Evolutionary conservation across 495 filamentous ascomycete genomes (phyloP).

Genomic region (Tuber melanosporum): DNA sequence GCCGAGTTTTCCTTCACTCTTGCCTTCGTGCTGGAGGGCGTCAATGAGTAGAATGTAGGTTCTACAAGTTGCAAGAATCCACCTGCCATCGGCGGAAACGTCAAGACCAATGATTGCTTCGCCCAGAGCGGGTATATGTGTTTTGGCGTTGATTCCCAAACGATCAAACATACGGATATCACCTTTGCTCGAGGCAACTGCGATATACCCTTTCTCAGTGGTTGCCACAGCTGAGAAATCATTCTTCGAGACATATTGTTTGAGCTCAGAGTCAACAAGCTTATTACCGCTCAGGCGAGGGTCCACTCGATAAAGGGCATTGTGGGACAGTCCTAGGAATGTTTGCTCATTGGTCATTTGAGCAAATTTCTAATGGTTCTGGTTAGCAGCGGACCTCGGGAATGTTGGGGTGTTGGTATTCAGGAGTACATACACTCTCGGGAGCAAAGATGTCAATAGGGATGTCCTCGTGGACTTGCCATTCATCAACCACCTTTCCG

Average conservation of each 20-base stretch:
- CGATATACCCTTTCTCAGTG: slow-evolving; percentile 91
- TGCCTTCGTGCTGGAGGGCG: slow-evolving; percentile 80
- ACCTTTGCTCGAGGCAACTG: slow-evolving; percentile 93
- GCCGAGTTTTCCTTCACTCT: slow-evolving; percentile 94
- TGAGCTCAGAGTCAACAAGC: slow-evolving; percentile 83
- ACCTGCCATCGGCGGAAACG: slow-evolving; percentile 87
- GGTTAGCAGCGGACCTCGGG: background rate
- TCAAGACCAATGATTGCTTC: slow-evolving; percentile 93
- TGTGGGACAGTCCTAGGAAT: slow-evolving; percentile 84
- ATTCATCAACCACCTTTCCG: slow-evolving; percentile 98
- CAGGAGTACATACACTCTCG: slow-evolving; percentile 57
- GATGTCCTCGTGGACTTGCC: slow-evolving; percentile 98
- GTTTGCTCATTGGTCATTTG: slow-evolving; percentile 95
- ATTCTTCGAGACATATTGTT: slow-evolving; percentile 94
- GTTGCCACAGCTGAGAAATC: slow-evolving; percentile 91
- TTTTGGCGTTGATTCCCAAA: slow-evolving; percentile 94
- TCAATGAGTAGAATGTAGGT: slow-evolving; percentile 95
- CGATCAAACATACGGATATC: slow-evolving; percentile 96
- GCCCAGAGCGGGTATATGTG: slow-evolving; percentile 88
- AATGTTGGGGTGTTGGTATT: background rate
- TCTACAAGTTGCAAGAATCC: slow-evolving; percentile 88
- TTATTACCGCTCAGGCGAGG: slow-evolving; percentile 86
- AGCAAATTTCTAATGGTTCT: slow-evolving; percentile 66
- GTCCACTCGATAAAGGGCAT: slow-evolving; percentile 90
- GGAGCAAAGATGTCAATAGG: slow-evolving; percentile 83